Evolutionary conservation across 202 grass and related monocot genomes (phyloP).

Genomic region (Saccharum hybrid): DNA sequence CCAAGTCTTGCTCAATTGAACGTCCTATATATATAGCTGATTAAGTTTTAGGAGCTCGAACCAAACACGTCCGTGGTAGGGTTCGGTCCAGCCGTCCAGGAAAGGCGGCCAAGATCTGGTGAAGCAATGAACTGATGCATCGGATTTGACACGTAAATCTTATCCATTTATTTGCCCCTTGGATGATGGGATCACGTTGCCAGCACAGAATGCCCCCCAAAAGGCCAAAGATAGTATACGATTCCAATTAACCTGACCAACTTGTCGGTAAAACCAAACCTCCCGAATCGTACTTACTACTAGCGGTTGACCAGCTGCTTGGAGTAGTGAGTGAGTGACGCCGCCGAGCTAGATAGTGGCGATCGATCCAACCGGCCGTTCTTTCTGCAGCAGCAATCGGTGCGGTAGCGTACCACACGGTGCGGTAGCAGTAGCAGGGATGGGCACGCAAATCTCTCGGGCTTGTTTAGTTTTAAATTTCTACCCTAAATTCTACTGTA

Average conservation of each 20-base stretch:
- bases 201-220: neutral
- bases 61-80: too few relatives aligned
- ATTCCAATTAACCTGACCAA: conserved; percentile 37
- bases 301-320: neutral
- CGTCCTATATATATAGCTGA: too few relatives aligned
- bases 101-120: too few relatives aligned
- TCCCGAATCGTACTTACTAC: neutral
- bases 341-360: too few relatives aligned
- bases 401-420: neutral
- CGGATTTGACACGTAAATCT: neutral
- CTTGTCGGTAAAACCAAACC: conserved; percentile 16
- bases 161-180: neutral
- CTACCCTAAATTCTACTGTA: too few relatives aligned
- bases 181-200: conserved; percentile 6
- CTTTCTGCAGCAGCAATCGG: neutral
- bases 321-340: neutral
- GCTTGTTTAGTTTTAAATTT: too few relatives aligned
- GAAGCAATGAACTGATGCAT: neutral
- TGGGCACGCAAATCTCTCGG: too few relatives aligned
- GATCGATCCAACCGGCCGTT: neutral
- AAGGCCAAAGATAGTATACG: neutral
- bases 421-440: neutral
- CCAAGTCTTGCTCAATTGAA: too few relatives aligned
- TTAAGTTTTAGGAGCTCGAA: too few relatives aligned
- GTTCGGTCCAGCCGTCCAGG: too few relatives aligned